Evolutionary conservation across 495 filamentous ascomycete genomes (phyloP), one percentile per base, ranked within the genome.

Genomic region (Annulohypoxylon maeteangense): DNA sequence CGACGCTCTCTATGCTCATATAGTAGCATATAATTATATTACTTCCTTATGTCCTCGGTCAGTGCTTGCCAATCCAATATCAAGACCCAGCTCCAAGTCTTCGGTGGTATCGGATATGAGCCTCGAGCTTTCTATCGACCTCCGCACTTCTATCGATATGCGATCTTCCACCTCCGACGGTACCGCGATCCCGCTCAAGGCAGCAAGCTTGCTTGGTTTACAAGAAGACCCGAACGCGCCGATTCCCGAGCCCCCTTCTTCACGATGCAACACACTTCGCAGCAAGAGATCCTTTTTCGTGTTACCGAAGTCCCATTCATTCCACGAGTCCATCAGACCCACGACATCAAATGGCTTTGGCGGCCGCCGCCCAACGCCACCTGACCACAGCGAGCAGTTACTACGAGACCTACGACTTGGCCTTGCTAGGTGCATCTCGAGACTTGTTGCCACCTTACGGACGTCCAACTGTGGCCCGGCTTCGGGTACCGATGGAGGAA

Each of bases 11-110:
- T 91, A 90, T 62, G 88, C 89, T 1, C 85, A 89, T 40, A 70
- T 91, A 20, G 81, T 91, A 18, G 88, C 87, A 0, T 87, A 86
- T 61, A 90, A 90, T 68, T 90, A 90, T 74, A 75, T 90, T 27
- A 76, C 82, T 62, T 83, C 81, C 6, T 68, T 85, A 23, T 81
- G 78, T 56, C 74, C 76, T 14, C 75, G 70, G 25, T 67, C 64
- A n/a, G 65, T 61, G 12, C 62, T 71, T n/a, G 53, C 56, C 29
- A 58, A 70, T 14, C 61, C 67, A 16, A 59, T 36, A 11, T 70
- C 75, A 12, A 66, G 74, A 45, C 70, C 71, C 2, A 59, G 27
- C 8, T 68, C 69, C 1, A 69, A 69, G 20, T 65, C 68, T 4
- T 74, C 70, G 20, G 22, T 65, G 5, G 20, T 54, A 7, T 71